phyloP scores from a whole-genome alignment of 805 yeast genomes.

The Monosporozyma aquatica region DNA sequence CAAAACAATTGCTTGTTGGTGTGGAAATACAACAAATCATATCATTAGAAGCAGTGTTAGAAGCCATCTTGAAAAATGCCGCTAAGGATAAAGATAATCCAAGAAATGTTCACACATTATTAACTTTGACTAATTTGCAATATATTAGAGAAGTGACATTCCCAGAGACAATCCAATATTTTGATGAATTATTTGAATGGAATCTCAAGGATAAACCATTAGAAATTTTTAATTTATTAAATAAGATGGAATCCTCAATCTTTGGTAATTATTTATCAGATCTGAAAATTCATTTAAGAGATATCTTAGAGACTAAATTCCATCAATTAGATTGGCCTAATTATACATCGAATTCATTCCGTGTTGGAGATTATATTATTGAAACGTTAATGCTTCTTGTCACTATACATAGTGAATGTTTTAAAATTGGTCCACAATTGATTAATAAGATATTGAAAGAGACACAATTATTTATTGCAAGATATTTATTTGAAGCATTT shows the following conservation, averaged over 20 bases:
- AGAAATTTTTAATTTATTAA: constrained; percentile 38
- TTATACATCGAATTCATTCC: constrained; percentile 28
- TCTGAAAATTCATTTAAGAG: constrained; percentile 35
- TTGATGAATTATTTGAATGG: constrained; percentile 43
- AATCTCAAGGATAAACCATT: constrained; percentile 35
- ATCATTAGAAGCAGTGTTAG: constrained; percentile 39
- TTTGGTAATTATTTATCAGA: constrained; percentile 45
- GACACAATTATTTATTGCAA: constrained; percentile 32
- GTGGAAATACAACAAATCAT: constrained; percentile 35
- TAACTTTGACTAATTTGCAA: constrained; percentile 47
- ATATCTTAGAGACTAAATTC: constrained; percentile 36
- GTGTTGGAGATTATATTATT: constrained; percentile 40
- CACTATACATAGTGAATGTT: constrained; percentile 43
- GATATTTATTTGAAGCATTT: constrained; percentile 32
- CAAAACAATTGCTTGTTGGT: constrained; percentile 31
- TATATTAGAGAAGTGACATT: constrained; percentile 38
- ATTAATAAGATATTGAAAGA: constrained; percentile 39
- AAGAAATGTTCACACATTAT: constrained; percentile 38
- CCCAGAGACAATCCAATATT: constrained; percentile 40
- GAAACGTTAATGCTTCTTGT: constrained; percentile 42
- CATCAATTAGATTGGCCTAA: constrained; percentile 37
- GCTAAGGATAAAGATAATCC: constrained; percentile 34
- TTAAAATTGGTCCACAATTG: constrained; percentile 39
- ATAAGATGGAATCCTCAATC: constrained; percentile 42
- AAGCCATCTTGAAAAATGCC: constrained; percentile 35